These are phyloP conservation scores for Klebsormidium nitens DNA, from an alignment of 139 green algal species.

Conservation along the genomic window DNA sequence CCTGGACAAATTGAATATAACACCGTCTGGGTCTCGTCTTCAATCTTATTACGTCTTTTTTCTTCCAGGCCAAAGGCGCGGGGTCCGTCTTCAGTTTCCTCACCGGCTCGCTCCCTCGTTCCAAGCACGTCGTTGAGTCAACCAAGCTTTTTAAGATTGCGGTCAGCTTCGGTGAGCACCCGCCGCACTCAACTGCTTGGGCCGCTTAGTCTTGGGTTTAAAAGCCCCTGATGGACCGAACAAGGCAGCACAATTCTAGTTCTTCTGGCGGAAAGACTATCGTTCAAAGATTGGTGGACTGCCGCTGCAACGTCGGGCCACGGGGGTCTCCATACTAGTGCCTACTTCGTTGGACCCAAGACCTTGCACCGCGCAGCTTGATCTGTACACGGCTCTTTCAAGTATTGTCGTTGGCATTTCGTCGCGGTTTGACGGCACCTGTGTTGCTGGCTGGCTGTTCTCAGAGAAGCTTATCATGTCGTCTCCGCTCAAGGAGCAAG, in stretches of 20 bases:
- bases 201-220: background rate
- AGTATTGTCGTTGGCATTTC: too few relatives aligned
- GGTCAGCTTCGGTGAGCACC: conserved; percentile 79
- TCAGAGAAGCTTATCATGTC: too few relatives aligned
- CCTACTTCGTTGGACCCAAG: too few relatives aligned
- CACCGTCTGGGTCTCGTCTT: too few relatives aligned
- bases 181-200: background rate
- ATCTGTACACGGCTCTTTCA: too few relatives aligned
- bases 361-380: too few relatives aligned
- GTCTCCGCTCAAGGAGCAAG: too few relatives aligned
- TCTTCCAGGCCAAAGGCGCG: conserved; percentile 32
- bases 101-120: conserved; percentile 48
- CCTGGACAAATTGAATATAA: too few relatives aligned
- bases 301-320: background rate
- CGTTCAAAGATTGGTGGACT: background rate
- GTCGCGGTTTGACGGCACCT: too few relatives aligned
- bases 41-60: too few relatives aligned
- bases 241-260: background rate
- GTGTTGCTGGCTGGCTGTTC: too few relatives aligned
- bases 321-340: too few relatives aligned
- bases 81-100: conserved; percentile 59
- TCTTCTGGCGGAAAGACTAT: background rate
- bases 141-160: conserved; percentile 91
- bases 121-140: conserved; percentile 67
- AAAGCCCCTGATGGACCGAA: background rate